Evolutionary conservation across 768 basidiomycete genomes (phyloP).

Genomic region (Rhodocollybia butyracea): DNA sequence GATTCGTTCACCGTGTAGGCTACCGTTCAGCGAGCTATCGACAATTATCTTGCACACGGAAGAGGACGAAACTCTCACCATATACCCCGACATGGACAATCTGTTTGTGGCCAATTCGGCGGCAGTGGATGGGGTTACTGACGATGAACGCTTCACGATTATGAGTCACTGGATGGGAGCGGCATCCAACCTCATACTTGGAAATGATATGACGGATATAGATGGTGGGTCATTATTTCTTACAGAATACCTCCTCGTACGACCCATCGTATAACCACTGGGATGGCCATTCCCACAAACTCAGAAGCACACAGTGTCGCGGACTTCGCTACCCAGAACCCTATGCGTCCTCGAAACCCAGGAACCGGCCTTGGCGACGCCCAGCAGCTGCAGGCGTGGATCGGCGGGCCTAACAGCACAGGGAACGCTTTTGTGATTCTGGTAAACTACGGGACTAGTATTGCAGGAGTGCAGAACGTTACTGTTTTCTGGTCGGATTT

Average conservation of each 20-base stretch:
- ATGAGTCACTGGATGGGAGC: conserved; percentile 10
- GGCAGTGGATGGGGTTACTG: conserved; percentile 1
- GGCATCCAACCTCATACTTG: conserved; percentile 7
- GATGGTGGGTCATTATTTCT: neutral
- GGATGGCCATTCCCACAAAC: conserved; percentile 4
- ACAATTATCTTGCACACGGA: conserved; percentile 8
- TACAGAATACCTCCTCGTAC: too few species aligned
- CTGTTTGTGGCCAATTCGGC: conserved; percentile 7
- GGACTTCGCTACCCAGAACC: conserved; percentile 4
- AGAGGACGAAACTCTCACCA: conserved; percentile 5
- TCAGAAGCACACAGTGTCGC: neutral
- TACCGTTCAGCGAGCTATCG: conserved; percentile 11
- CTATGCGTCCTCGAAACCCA: conserved; percentile 7
- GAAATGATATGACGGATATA: conserved; percentile 7
- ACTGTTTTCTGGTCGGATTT: conserved; percentile 1
- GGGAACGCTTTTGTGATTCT: conserved; percentile 6
- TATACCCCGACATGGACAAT: conserved; percentile 13
- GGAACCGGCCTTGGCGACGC: conserved; percentile 2
- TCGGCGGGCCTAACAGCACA: conserved; percentile 4
- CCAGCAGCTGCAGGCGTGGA: conserved; percentile 10
- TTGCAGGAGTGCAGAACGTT: conserved; percentile 3
- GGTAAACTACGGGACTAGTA: conserved; percentile 5
- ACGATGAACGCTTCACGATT: conserved; percentile 3
- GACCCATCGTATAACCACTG: neutral
- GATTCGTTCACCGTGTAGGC: conserved; percentile 6